These are phyloP conservation scores for Nematocida sp. DNA, from an alignment of 371 early-diverging fungal species.

Conservation along the genomic window DNA sequence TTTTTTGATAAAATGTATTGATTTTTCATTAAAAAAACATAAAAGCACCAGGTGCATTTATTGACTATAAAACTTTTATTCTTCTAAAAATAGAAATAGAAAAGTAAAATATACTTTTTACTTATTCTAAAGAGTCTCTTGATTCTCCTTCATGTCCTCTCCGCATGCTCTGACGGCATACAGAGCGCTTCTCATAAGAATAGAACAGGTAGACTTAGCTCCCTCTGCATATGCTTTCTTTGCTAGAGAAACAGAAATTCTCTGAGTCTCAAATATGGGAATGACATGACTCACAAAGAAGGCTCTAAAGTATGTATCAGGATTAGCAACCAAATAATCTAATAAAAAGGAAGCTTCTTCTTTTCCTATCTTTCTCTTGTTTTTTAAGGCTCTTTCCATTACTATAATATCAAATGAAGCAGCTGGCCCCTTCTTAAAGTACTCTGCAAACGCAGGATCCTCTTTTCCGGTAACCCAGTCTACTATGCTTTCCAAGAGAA, in stretches of 20 bases:
- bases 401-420: constrained; percentile 18
- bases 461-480: not conserved
- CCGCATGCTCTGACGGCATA: constrained; percentile 7
- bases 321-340: constrained; percentile 2
- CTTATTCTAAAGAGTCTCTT: too few species aligned
- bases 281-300: constrained; percentile 22
- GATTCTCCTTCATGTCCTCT: not conserved
- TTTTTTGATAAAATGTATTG: too few species aligned
- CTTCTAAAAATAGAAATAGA: too few species aligned
- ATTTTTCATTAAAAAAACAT: too few species aligned
- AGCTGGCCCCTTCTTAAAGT: constrained; percentile 29
- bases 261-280: constrained; percentile 6
- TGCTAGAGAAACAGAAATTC: not conserved
- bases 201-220: not conserved
- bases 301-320: constrained; percentile 36
- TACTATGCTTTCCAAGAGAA: constrained; percentile 1
- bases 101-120: too few species aligned
- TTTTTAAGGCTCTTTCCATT: constrained; percentile 11
- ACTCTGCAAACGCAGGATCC: constrained; percentile 9
- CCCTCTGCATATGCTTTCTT: constrained; percentile 32
- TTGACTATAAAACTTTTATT: too few species aligned
- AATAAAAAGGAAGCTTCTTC: constrained; percentile 17
- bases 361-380: not conserved
- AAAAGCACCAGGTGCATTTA: too few species aligned
- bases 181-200: constrained; percentile 9